These are phyloP conservation scores for Leptographium flavum DNA, from an alignment of 2,329 filamentous ascomycete genomes.

Conservation along the genomic window DNA sequence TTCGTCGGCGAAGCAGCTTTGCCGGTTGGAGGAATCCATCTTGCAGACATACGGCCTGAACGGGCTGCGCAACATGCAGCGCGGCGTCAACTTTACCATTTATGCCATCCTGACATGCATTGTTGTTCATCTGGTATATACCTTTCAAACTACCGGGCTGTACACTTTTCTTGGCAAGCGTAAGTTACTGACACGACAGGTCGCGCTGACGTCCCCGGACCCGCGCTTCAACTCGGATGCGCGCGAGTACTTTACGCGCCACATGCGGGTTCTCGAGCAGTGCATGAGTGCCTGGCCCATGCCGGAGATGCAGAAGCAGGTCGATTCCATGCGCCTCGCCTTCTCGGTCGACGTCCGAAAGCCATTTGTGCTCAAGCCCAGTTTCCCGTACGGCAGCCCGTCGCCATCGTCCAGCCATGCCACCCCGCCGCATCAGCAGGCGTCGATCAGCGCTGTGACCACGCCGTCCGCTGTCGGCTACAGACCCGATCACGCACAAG, in stretches of 20 bases:
- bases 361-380: conserved; percentile 77
- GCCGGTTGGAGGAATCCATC: conserved; percentile 74
- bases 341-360: conserved; percentile 78
- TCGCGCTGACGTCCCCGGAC: conserved; percentile 86
- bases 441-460: neutral
- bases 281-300: conserved; percentile 75
- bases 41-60: conserved; percentile 61
- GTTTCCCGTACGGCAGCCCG: conserved; percentile 77
- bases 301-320: conserved; percentile 79
- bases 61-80: conserved; percentile 80
- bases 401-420: conserved; percentile 24
- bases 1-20: conserved; percentile 69
- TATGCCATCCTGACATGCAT: conserved; percentile 84
- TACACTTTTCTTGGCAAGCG: neutral
- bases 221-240: conserved; percentile 75
- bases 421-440: conserved; percentile 6
- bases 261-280: conserved; percentile 85
- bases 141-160: neutral
- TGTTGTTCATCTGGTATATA: conserved; percentile 77
- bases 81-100: conserved; percentile 91
- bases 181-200: conserved; percentile 26
- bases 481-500: conserved; percentile 30
- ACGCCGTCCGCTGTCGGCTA: conserved; percentile 30
- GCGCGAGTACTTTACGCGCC: conserved; percentile 75
- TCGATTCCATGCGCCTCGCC: conserved; percentile 75